phyloP scores from a whole-genome alignment of 495 filamentous ascomycete species.

The Astrothelium subdiscretum region DNA sequence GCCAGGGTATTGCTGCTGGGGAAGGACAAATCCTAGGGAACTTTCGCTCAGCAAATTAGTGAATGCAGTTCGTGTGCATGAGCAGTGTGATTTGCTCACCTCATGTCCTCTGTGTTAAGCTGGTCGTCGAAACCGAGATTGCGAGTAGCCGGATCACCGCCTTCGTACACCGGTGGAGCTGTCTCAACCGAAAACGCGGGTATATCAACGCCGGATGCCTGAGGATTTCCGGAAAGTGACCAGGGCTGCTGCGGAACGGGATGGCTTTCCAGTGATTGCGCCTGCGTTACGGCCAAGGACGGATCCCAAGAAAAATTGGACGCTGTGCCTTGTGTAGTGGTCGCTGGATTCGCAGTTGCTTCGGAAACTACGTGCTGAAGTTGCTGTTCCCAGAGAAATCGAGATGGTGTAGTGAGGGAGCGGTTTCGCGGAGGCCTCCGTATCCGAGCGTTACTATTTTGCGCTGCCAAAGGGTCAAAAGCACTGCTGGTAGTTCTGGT shows the following conservation, averaged over 20 bases:
- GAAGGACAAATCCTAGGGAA: slow-evolving; percentile 1
- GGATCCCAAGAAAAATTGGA: background rate
- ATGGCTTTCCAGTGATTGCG: background rate
- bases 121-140: background rate
- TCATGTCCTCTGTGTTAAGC: background rate
- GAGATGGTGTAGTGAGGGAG: background rate
- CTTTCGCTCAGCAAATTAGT: background rate
- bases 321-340: background rate
- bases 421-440: background rate
- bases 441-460: background rate
- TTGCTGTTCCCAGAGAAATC: background rate
- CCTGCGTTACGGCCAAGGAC: background rate
- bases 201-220: background rate
- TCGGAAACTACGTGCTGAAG: background rate
- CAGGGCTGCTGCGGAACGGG: background rate
- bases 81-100: background rate
- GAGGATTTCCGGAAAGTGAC: background rate
- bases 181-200: background rate
- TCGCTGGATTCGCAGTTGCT: background rate
- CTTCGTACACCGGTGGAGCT: background rate
- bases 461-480: slow-evolving; percentile 1
- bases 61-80: background rate
- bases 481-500: background rate
- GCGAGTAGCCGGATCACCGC: background rate
- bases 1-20: background rate